A percentile compares a stretch with the other conserved stretches of the same genome.
These are phyloP conservation scores for Multifurca ochricompacta DNA, from an alignment of 768 basidiomycete species.

Conservation along the genomic window DNA sequence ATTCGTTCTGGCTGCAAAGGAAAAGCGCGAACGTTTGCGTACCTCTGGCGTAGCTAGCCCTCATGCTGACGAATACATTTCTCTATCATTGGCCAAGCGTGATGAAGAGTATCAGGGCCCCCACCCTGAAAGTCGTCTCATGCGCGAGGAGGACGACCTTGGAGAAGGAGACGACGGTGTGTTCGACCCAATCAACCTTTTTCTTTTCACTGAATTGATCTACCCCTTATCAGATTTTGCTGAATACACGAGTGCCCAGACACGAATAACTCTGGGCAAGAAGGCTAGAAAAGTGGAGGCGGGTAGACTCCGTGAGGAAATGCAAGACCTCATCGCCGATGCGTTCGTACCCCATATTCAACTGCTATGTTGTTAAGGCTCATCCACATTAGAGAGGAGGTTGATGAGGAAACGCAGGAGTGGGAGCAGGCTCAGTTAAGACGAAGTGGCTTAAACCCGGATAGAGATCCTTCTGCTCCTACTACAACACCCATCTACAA, in stretches of 20 bases:
- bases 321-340: constrained; percentile 77
- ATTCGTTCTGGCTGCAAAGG: constrained; percentile 63
- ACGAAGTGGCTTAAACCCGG: constrained; percentile 53
- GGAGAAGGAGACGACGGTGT: constrained; percentile 85
- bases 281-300: constrained; percentile 70
- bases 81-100: constrained; percentile 57
- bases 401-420: constrained; percentile 76
- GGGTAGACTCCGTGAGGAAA: constrained; percentile 53
- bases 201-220: background rate
- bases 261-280: constrained; percentile 79
- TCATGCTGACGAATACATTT: constrained; percentile 62
- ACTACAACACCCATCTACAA: constrained; percentile 55
- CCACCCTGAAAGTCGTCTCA: constrained; percentile 74
- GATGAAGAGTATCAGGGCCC: constrained; percentile 55
- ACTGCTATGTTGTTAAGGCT: background rate
- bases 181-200: constrained; percentile 18
- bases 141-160: constrained; percentile 81
- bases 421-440: constrained; percentile 84
- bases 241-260: constrained; percentile 82
- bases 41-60: constrained; percentile 34
- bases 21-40: constrained; percentile 64
- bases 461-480: constrained; percentile 30
- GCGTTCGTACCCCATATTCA: constrained; percentile 42
- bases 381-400: constrained; percentile 48
- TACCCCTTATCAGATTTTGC: constrained; percentile 54